Percentiles rank a stretch among this genome's conserved stretches.
These are phyloP conservation scores for Begonia peltatifolia DNA, from an alignment of 306 rosid species.

Conservation along the genomic window DNA sequence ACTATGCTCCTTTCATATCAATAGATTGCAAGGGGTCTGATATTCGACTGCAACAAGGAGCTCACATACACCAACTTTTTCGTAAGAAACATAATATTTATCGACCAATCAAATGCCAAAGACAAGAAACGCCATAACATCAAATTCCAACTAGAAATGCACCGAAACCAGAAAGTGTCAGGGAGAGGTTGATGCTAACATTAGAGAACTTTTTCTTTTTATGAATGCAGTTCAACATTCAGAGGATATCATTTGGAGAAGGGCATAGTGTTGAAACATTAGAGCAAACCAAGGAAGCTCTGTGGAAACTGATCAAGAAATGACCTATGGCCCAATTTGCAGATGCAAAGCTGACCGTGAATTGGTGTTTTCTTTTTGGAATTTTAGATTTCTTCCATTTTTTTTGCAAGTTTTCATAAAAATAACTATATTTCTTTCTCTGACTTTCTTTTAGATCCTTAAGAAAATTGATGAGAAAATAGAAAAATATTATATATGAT, in stretches of 20 bases:
- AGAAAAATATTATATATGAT: no score
- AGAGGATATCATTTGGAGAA: slow-evolving; percentile 83
- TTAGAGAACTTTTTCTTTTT: background rate
- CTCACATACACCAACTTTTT: slow-evolving; percentile 39
- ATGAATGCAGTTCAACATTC: slow-evolving; percentile 80
- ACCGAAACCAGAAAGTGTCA: no score
- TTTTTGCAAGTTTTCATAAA: no score
- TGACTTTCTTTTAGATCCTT: no score
- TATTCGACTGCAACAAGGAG: slow-evolving; percentile 94
- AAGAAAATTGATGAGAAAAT: no score
- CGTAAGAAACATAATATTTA: no score
- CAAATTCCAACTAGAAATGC: no score
- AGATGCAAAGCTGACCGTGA: slow-evolving; percentile 25
- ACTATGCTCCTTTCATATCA: slow-evolving; percentile 94
- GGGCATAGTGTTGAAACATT: slow-evolving; percentile 82
- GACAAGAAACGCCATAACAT: no score
- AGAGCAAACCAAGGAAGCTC: slow-evolving; percentile 92
- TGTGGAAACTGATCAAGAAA: slow-evolving; percentile 58
- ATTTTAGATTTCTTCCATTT: no score
- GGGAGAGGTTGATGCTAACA: background rate
- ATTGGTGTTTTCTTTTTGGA: no score
- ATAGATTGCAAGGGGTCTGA: slow-evolving; percentile 95
- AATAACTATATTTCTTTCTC: no score
- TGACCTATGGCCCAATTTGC: slow-evolving; percentile 54
- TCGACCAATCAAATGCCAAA: no score